Percentiles rank a stretch among this genome's conserved stretches.
Conservation (phyloP, 2,329 filamentous ascomycete genomes). For the Xylariaceae sp. region DNA sequence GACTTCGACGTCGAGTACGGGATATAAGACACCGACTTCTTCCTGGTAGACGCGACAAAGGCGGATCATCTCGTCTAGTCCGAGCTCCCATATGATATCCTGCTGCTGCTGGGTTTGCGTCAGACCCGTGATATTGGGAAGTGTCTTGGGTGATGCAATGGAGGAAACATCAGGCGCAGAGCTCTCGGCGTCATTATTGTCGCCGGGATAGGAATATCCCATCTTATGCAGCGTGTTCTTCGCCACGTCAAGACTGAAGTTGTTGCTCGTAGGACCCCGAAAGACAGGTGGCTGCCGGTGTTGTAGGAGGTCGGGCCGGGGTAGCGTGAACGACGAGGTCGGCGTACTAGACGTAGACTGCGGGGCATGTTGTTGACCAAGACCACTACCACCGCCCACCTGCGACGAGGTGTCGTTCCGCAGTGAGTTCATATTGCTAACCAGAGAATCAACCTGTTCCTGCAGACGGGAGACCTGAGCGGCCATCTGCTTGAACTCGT, state of each 20-base stretch:
- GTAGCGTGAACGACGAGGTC: constrained; percentile 42
- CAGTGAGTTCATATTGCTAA: constrained; percentile 65
- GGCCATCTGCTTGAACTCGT: constrained; percentile 82
- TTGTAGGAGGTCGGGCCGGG: constrained; percentile 44
- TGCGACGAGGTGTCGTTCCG: constrained; percentile 55
- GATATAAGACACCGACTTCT: constrained; percentile 90
- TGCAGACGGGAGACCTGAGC: constrained; percentile 71
- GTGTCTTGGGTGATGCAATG: constrained; percentile 32
- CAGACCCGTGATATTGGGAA: neutral
- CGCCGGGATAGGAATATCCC: constrained; percentile 69
- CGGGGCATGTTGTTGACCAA: constrained; percentile 29
- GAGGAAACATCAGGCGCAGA: constrained; percentile 36
- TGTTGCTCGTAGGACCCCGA: constrained; percentile 78
- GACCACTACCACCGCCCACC: constrained; percentile 33
- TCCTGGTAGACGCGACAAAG: constrained; percentile 80
- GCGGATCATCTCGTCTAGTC: constrained; percentile 73
- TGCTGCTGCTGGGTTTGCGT: constrained; percentile 17
- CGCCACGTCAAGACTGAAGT: constrained; percentile 81
- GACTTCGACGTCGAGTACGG: constrained; percentile 70
- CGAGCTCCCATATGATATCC: constrained; percentile 79
- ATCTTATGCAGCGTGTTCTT: constrained; percentile 84
- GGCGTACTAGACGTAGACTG: constrained; percentile 39
- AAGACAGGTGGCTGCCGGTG: constrained; percentile 63
- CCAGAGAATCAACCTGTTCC: constrained; percentile 77
- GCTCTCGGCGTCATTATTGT: constrained; percentile 57